Evolutionary conservation across 1,284 basidiomycete species (phyloP), one percentile per base, ranked within the genome.

Genomic region (Trichosporon ovoides): DNA sequence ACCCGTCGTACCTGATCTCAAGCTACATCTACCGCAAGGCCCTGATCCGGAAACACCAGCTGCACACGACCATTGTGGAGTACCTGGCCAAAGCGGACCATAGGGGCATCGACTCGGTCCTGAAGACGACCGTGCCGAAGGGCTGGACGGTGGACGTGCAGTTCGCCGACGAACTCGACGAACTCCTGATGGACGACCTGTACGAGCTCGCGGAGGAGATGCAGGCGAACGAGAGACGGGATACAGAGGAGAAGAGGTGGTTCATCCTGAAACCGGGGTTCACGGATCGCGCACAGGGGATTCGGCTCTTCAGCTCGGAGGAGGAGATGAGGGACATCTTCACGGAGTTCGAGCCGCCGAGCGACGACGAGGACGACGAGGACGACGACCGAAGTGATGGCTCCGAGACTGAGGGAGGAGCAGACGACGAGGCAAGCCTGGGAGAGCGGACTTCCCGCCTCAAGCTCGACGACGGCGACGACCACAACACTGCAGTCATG

Each of bases 211-310:
- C 82, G 3, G 78, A 83, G 56, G 79, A 81, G 28, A 80, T 97
- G 34, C 82, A 85, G 28, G 73, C 74, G 37, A 76, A 76, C 48
- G 73, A 77, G 22, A 64, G 57, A 4, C 37, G 54, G 19, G 66
- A 59, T 34, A 68, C 65, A 1, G 73, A 72, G 9, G 65, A 70
- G 20, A 84, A 79, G 60, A 92, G 55, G 51, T 80, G 93, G 92
- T 97, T 86, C 82, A 94, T 97, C 58, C 77, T 98, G 55, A 99
- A 99, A 78, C 94, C 96, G 37, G 92, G 92, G 12, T 96, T 99
- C 88, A 88, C 94, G 1, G 95, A 98, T 79, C 83, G 92, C 55
- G 96, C 92, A 4, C 90, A 92, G 81, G 96, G 95, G 0, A 95
- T 99, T 63, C 80, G 94, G 37, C 79, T 99, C 53, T 98, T 99